These are phyloP conservation scores for Simplicillium aogashimaense DNA, from an alignment of 2,329 filamentous ascomycete species.

Conservation along the genomic window DNA sequence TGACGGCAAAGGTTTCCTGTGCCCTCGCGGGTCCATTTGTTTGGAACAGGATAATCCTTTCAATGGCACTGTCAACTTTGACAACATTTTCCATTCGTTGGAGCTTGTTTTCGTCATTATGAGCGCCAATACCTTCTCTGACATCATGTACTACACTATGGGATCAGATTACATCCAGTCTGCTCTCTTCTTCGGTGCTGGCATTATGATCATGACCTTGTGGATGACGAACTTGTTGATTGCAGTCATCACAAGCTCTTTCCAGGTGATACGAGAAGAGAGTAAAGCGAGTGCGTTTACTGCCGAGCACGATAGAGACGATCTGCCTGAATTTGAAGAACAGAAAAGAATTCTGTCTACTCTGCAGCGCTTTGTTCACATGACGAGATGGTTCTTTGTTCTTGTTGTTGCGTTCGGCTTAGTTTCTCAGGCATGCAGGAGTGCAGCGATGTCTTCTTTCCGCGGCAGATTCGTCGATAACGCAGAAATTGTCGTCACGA, in stretches of 20 bases:
- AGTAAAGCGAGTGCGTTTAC: conserved; percentile 92
- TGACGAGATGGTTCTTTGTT: conserved; percentile 70
- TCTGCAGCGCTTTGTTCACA: conserved; percentile 65
- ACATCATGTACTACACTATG: conserved; percentile 88
- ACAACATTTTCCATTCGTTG: conserved; percentile 85
- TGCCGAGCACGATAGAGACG: conserved; percentile 47
- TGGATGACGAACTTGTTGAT: conserved; percentile 95
- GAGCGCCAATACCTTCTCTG: conserved; percentile 94
- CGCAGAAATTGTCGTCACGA: conserved; percentile 66
- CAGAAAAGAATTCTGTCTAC: conserved; percentile 25
- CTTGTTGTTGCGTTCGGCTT: conserved; percentile 70
- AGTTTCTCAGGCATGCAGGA: conserved; percentile 69
- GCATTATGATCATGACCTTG: conserved; percentile 84
- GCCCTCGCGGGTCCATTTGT: conserved; percentile 74
- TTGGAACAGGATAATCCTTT: conserved; percentile 71
- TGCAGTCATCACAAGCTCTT: conserved; percentile 95
- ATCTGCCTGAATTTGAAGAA: conserved; percentile 26
- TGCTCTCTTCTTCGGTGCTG: conserved; percentile 64
- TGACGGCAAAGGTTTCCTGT: conserved; percentile 74
- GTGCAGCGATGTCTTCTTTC: conserved; percentile 58
- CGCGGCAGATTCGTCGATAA: conserved; percentile 57
- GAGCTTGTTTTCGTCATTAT: conserved; percentile 97
- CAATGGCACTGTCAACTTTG: conserved; percentile 83
- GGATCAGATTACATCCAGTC: conserved; percentile 84
- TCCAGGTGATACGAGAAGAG: conserved; percentile 96